Evolutionary conservation across 2,329 filamentous ascomycete species (phyloP).

Genomic region (Pseudogymnoascus sp.): DNA sequence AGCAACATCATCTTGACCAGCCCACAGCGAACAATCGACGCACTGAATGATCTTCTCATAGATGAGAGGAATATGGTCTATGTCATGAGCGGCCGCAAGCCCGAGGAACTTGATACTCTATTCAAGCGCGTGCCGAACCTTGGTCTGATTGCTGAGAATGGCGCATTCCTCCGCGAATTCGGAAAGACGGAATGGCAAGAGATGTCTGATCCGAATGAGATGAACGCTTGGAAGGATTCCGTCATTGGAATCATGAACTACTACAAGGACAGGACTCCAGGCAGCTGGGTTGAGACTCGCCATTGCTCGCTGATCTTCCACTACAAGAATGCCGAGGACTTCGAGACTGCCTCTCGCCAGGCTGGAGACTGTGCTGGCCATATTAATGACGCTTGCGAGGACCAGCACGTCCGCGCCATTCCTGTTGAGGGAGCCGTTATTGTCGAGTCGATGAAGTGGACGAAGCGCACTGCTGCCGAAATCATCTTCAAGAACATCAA

Average conservation of each 20-base stretch:
- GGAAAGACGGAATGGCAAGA: constrained; percentile 66
- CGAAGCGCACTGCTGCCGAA: constrained; percentile 76
- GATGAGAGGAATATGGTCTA: constrained; percentile 83
- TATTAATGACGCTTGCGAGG: constrained; percentile 88
- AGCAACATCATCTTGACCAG: constrained; percentile 80
- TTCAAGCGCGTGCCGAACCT: constrained; percentile 79
- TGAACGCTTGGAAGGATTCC: constrained; percentile 73
- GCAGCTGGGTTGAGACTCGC: constrained; percentile 82
- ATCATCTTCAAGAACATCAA: constrained; percentile 60
- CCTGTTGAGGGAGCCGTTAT: constrained; percentile 73
- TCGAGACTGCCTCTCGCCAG: constrained; percentile 66
- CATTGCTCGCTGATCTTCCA: constrained; percentile 89
- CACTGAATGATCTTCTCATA: constrained; percentile 71
- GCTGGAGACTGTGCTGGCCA: constrained; percentile 88
- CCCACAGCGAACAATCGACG: constrained; percentile 73
- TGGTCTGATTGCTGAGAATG: constrained; percentile 90
- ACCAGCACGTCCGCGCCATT: constrained; percentile 76
- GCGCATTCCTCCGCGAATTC: constrained; percentile 76
- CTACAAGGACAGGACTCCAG: constrained; percentile 83
- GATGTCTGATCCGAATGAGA: constrained; percentile 65
- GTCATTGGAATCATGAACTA: constrained; percentile 80
- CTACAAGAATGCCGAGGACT: constrained; percentile 76
- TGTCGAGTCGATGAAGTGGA: constrained; percentile 80
- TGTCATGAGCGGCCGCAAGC: constrained; percentile 84
- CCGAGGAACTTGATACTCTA: constrained; percentile 79